phyloP scores from a whole-genome alignment of 2,329 filamentous ascomycete species.

The Dothideomycetes sp. region DNA sequence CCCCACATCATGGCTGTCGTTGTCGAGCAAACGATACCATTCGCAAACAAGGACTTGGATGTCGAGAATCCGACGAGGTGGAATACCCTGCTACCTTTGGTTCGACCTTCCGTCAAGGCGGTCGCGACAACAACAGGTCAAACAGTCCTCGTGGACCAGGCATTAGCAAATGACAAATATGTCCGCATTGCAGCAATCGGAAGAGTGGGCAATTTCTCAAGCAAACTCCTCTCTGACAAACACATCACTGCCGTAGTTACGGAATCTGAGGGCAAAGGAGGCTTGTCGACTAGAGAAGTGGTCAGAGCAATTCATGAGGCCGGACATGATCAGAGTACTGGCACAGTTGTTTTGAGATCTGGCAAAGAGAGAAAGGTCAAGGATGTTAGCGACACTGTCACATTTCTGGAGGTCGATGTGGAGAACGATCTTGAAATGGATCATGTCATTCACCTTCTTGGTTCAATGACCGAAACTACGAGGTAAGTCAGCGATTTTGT shows the following conservation, averaged over 20 bases:
- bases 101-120: constrained; percentile 24
- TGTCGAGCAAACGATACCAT: constrained; percentile 29
- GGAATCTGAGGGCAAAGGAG: constrained; percentile 18
- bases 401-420: constrained; percentile 23
- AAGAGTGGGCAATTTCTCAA: constrained; percentile 26
- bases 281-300: constrained; percentile 22
- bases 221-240: constrained; percentile 26
- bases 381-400: constrained; percentile 17
- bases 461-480: constrained; percentile 20
- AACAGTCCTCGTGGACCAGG: constrained; percentile 25
- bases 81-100: constrained; percentile 26
- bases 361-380: constrained; percentile 22
- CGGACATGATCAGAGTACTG: constrained; percentile 19
- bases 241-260: constrained; percentile 26
- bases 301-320: constrained; percentile 19
- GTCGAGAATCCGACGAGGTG: constrained; percentile 25
- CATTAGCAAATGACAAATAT: constrained; percentile 19
- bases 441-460: constrained; percentile 26
- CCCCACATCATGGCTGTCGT: constrained; percentile 25
- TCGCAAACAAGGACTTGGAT: constrained; percentile 21
- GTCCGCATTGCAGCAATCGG: constrained; percentile 25
- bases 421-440: constrained; percentile 24
- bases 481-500: constrained; percentile 9
- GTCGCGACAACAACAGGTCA: constrained; percentile 23
- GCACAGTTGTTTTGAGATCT: constrained; percentile 23